Evolutionary conservation across 805 yeast species (phyloP), one percentile per base, ranked within the genome.

Genomic region (Schwanniomyces polymorphus): DNA sequence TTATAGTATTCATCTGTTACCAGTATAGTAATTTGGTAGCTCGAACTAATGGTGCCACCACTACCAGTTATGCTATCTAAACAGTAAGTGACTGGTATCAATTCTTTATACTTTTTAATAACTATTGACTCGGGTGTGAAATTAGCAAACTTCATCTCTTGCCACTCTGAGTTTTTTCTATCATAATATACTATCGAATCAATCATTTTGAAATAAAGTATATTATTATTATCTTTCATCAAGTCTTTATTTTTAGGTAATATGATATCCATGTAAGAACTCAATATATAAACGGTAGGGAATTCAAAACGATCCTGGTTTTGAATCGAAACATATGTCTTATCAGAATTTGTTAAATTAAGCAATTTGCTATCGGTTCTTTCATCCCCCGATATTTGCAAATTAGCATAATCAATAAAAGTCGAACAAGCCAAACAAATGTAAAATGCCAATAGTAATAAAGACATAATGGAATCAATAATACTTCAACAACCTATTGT

Each of bases 31-130:
- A 50, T 23, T 28, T 40, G 43, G 27, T 52, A 50, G n/a, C 27
- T 14, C 12, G 31, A 21, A 17, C 33, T 28, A 2, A 48, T 26
- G 7, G 51, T 35, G 0, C 57, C 57, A 14, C 51, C 54, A 28
- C 37, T 26, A 7, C 55, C 54, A 8, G 27, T 16, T 5, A 17
- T 12, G 16, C 47, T 47, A 41, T 48, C 50, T 16, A 51, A 21
- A 40, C 57, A 54, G n/a, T 47, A 37, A n/a, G 52, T 44, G 2
- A 49, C 48, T 1, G 57, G 57, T 14, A 50, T 35, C 12, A 47
- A 37, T 3, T 43, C 41, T 11, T 47, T 26, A 17, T 27, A 44
- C 6, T 26, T 14, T n/a, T 27, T 28, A 11, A 44, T 26, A 8
- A 31, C 9, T 9, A 39, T 16, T 23, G 42, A 14, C 4, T 23